Base-by-base conservation (phyloP, 352 stramenopile species). In the Globisporangium middletonii region DNA sequence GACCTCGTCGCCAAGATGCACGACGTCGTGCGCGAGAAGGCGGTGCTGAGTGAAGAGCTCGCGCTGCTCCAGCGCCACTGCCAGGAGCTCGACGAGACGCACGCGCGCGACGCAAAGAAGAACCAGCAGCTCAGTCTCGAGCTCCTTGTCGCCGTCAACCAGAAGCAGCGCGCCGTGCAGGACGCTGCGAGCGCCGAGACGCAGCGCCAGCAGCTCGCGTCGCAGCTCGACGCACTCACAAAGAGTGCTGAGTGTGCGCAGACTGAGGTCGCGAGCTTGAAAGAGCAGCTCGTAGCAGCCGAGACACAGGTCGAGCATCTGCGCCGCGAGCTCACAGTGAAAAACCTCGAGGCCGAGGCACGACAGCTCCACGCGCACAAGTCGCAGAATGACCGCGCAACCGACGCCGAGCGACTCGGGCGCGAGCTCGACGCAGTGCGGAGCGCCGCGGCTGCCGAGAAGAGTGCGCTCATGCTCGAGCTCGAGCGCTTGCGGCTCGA, bases 51-150 rank as follows among this genome's bases (percentile, higher is more conserved):
- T 16, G 65, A 72, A 33, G 71, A 85, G 35, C 50, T 86, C 13
- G 52, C 55, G 7, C 55, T 71, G 28, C 51, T 81, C n/a, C 72
- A 84, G 35, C 65, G 69, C 5, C 63, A 73, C 19, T 57, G 58
- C 8, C 52, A 68, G 23, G 48, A 68, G 44, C 30, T 72, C 2
- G 74, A 83, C n/a, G 56, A 62, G 16, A 48, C 55, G 30, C 53
- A 65, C 4, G 54, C 72, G 4, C 50, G 65, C 6, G 72, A 88
- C n/a, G 57, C 41, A 1, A 82, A 80, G 55, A 88, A 85, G 59
- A 84, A 79, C 35, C 76, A 90, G 46, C 76, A 90, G 47, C 68
- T 90, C 1, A 86, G 76, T 62, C 62, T 88, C 12, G 80, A 88
- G 54, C 53, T 90, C 12, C 73, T 90, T 7, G 68, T 87, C 13